phyloP scores from a whole-genome alignment of 2,329 filamentous ascomycete species.

The Paraphoma chrysanthemicola region DNA sequence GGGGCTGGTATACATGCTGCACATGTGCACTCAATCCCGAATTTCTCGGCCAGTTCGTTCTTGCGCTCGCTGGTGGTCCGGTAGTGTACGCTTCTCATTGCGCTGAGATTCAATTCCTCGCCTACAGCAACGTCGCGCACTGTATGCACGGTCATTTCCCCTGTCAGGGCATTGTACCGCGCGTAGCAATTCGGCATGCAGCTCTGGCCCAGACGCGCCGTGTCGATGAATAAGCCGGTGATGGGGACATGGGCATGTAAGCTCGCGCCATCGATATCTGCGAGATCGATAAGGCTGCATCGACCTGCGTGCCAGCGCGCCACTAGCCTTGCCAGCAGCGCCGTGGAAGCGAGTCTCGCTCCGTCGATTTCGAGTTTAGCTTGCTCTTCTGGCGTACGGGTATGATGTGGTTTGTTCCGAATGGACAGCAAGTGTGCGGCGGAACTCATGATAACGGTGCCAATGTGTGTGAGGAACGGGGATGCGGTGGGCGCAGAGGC shows the following conservation, averaged over 20 bases:
- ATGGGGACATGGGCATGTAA: slow-evolving; percentile 1
- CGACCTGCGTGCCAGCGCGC: slow-evolving; percentile 17
- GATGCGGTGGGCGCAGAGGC: slow-evolving; percentile 5
- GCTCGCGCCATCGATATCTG: not conserved
- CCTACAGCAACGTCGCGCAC: slow-evolving; percentile 4
- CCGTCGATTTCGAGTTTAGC: no score
- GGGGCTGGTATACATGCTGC: slow-evolving; percentile 11
- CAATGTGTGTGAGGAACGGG: slow-evolving; percentile 3
- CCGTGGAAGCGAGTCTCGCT: not conserved
- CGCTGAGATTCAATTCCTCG: slow-evolving; percentile 14
- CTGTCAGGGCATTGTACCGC: slow-evolving; percentile 5
- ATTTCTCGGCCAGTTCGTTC: not conserved
- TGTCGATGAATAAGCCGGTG: slow-evolving; percentile 36
- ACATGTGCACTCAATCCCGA: slow-evolving; percentile 14
- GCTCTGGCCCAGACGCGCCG: slow-evolving; percentile 40
- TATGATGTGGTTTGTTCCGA: no score
- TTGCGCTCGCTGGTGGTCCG: slow-evolving; percentile 5
- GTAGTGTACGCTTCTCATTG: slow-evolving; percentile 14
- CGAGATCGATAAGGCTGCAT: slow-evolving; percentile 6
- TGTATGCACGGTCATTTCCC: slow-evolving; percentile 18
- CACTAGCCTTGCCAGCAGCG: slow-evolving; percentile 9
- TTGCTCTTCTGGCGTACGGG: no score
- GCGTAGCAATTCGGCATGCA: slow-evolving; percentile 25
- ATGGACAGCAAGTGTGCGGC: no score
- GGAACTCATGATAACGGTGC: no score